Evolutionary conservation across 495 filamentous ascomycete genomes (phyloP), one percentile per base, ranked within the genome.

Genomic region (Penicillium waksmanii): DNA sequence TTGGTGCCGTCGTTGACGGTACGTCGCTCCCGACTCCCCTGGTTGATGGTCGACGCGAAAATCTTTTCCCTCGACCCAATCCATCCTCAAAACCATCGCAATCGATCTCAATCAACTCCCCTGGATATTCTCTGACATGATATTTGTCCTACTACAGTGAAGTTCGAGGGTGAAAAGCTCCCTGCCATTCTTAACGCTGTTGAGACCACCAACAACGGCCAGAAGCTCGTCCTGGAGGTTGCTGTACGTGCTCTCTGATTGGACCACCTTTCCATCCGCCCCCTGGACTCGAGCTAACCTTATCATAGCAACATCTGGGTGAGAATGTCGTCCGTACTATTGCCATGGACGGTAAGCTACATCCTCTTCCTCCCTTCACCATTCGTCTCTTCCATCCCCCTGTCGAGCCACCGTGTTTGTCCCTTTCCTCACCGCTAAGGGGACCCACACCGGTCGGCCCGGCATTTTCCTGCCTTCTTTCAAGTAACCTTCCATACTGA

Each of bases 261-360:
- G 57, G 66, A 52, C 35, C 51, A 23, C 19, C 73, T 64, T 63
- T 57, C 66, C 57, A 2, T 21, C 27, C 42, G 8, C 42, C 42
- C 17, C 15, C 15, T 17, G 17, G 17, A 17, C 42, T n/a, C 42
- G 51, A 58, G 63, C 69, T 73, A 73, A 76, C 62, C 27, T 48
- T 33, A 10, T 10, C 25, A 70, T 73, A 97, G 93, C 95, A 98
- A 96, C 95, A 98, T 87, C 83, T 98, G 80, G 95, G 95, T 83
- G 91, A 98, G 86, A 96, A 90, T 86, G 92, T 97, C 75, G 96
- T 98, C 78, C 89, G 95, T 81, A 93, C 91, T 76, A 98, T 98
- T 96, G 96, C 95, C 81, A 98, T 98, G 95, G 95, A 98, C 81
- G 95, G 95, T 96, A 87, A 79, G 89, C 81, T 58, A 59, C n/a